These are phyloP conservation scores for Rhizopogon vesiculosus DNA, from an alignment of 768 basidiomycete genomes.

Conservation along the genomic window DNA sequence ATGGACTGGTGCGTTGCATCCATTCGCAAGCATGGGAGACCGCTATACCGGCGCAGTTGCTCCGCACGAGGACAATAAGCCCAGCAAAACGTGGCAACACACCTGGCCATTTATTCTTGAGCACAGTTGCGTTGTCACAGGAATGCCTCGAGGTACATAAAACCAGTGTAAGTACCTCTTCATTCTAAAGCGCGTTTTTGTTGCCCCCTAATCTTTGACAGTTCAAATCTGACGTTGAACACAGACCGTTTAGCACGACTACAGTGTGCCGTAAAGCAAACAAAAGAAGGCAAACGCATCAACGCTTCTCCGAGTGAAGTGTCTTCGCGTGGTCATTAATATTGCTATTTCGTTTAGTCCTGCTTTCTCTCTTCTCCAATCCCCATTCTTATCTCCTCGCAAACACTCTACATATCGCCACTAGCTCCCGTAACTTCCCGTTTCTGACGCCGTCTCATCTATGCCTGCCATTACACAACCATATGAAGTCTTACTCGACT, in stretches of 20 bases:
- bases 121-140: constrained; percentile 7
- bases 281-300: constrained; percentile 23
- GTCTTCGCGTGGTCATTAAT: constrained; percentile 13
- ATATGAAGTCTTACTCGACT: constrained; percentile 65
- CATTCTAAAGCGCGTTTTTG: constrained; percentile 6
- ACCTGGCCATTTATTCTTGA: constrained; percentile 11
- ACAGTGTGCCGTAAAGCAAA: constrained; percentile 26
- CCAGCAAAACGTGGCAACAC: constrained; percentile 10
- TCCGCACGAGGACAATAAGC: constrained; percentile 11
- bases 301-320: constrained; percentile 16
- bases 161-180: constrained; percentile 1
- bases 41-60: constrained; percentile 24
- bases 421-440: constrained; percentile 31
- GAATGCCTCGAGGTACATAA: constrained; percentile 7
- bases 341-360: constrained; percentile 5
- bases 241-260: constrained; percentile 12
- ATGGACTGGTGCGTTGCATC: neutral
- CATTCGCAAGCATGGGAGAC: constrained; percentile 6
- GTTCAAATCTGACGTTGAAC: neutral
- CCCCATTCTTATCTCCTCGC: constrained; percentile 5
- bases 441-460: constrained; percentile 7
- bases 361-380: constrained; percentile 10
- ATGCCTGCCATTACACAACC: constrained; percentile 59
- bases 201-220: constrained; percentile 16
- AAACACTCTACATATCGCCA: constrained; percentile 8